Evolutionary conservation across 78 protist genomes (phyloP).

Genomic region (Tieghemostelium lacteum): DNA sequence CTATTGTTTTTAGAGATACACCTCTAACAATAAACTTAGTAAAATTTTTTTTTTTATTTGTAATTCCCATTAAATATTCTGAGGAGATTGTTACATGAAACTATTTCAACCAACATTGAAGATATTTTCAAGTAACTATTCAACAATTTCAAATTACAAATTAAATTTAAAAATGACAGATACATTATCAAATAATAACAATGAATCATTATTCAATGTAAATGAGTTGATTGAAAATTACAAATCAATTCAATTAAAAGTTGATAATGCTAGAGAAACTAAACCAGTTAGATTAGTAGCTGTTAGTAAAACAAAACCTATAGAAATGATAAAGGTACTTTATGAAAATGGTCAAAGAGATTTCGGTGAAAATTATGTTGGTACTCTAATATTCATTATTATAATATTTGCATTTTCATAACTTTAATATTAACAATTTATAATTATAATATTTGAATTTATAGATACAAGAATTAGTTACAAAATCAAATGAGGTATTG

Average conservation of each 20-base stretch:
- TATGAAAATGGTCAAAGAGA: conserved; percentile 74
- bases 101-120: no score
- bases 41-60: no score
- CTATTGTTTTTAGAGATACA: no score
- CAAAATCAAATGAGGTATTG: conserved; percentile 75
- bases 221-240: conserved; percentile 21
- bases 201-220: no score
- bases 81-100: no score
- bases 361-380: conserved; percentile 81
- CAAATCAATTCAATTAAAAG: not conserved
- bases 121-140: no score
- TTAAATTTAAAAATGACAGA: no score
- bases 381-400: not conserved
- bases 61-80: no score
- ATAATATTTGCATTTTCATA: no score
- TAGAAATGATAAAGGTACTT: conserved; percentile 34
- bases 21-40: no score
- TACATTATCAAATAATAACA: no score
- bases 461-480: conserved; percentile 67
- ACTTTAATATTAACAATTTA: not conserved
- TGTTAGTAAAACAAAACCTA: conserved; percentile 78
- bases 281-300: conserved; percentile 48
- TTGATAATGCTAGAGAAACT: not conserved
- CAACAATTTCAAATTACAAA: no score
- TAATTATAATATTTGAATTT: not conserved